phyloP scores from a whole-genome alignment of 2,329 filamentous ascomycete species.

The Neoscytalidium dimidiatum region DNA sequence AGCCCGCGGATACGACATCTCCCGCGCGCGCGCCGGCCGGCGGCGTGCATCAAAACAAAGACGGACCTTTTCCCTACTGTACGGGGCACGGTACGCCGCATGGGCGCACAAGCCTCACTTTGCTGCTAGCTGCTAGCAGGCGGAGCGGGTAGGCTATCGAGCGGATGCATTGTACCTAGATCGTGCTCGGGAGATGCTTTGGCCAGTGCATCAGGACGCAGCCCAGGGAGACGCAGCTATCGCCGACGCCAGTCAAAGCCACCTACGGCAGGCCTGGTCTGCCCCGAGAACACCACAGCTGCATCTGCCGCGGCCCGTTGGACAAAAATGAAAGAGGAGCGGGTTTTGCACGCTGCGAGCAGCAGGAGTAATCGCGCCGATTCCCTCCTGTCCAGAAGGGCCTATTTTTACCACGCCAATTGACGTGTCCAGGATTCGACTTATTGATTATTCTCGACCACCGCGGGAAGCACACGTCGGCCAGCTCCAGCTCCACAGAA shows the following conservation, averaged over 20 bases:
- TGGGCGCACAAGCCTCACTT: conserved; percentile 15
- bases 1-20: conserved; percentile 12
- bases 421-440: not conserved
- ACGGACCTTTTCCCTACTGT: not conserved
- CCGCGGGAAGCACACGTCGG: not conserved
- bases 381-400: conserved; percentile 1
- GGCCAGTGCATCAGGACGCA: conserved; percentile 7
- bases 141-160: conserved; percentile 15
- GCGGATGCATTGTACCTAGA: conserved; percentile 14
- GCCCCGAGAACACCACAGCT: not conserved
- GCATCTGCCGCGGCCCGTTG: not conserved
- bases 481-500: conserved; percentile 13
- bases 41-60: conserved; percentile 14
- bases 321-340: not conserved
- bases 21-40: conserved; percentile 8
- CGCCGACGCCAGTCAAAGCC: not conserved
- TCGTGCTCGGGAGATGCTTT: conserved; percentile 17
- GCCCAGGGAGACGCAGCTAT: conserved; percentile 8
- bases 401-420: conserved; percentile 1
- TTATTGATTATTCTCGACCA: not conserved
- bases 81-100: conserved; percentile 10
- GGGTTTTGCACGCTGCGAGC: not conserved
- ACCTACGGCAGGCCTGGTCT: not conserved
- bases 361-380: not conserved
- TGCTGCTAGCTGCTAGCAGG: conserved; percentile 15